Evolutionary conservation across 805 yeast species (phyloP).

Genomic region (Candida hispaniensis): DNA sequence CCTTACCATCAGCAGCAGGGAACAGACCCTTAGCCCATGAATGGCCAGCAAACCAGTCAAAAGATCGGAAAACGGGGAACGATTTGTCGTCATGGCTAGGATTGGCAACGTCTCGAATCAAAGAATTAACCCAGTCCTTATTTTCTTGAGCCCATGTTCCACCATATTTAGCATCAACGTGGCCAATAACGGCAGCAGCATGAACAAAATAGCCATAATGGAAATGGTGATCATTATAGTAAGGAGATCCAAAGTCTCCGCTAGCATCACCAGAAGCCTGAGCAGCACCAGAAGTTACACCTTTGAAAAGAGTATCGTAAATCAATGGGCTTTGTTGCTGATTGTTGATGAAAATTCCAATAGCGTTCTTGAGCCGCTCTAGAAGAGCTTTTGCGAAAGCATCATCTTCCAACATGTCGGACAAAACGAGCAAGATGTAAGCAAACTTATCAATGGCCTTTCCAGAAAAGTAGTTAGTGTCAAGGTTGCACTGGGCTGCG

Average conservation of each 20-base stretch:
- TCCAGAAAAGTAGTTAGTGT: slow-evolving; percentile 87
- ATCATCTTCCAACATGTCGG: slow-evolving; percentile 27
- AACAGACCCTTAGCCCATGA: slow-evolving; percentile 70
- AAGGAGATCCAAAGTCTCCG: slow-evolving; percentile 66
- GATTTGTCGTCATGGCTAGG: slow-evolving; percentile 41
- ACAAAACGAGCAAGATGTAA: slow-evolving; percentile 53
- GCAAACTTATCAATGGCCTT: slow-evolving; percentile 86
- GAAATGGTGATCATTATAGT: slow-evolving; percentile 78
- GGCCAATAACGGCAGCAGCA: slow-evolving; percentile 68
- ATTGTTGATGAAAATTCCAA: slow-evolving; percentile 59
- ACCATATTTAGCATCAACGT: slow-evolving; percentile 43
- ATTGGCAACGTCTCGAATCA: slow-evolving; percentile 60
- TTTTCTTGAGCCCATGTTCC: slow-evolving; percentile 41
- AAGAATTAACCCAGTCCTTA: slow-evolving; percentile 48
- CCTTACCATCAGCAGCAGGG: slow-evolving; percentile 56
- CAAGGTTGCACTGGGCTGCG: slow-evolving; percentile 47
- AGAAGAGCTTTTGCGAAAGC: slow-evolving; percentile 42
- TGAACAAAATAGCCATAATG: slow-evolving; percentile 80
- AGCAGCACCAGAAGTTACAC: slow-evolving; percentile 30
- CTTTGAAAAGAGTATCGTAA: slow-evolving; percentile 59
- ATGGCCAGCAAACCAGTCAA: slow-evolving; percentile 68
- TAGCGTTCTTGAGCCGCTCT: slow-evolving; percentile 52
- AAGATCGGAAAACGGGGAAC: slow-evolving; percentile 59
- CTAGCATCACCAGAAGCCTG: slow-evolving; percentile 30
- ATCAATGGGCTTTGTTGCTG: slow-evolving; percentile 60